Percentiles rank a stretch among this genome's conserved stretches.
phyloP scores from a whole-genome alignment of 768 basidiomycete genomes.

The Scleroderma citrinum region DNA sequence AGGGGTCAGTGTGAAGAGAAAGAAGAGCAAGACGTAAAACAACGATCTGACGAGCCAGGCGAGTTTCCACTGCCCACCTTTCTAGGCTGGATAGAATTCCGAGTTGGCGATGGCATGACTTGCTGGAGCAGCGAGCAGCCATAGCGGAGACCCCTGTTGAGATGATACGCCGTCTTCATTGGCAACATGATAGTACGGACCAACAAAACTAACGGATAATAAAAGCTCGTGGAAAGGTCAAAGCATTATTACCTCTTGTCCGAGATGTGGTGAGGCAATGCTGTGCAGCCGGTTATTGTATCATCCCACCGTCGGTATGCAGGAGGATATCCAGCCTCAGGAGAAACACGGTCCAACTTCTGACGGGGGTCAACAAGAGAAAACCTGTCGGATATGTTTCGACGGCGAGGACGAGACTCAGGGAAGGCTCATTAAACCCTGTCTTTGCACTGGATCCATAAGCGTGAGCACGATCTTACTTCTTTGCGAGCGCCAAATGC shows the following conservation, averaged over 20 bases:
- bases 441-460: conserved; percentile 67
- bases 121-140: background rate
- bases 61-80: no score
- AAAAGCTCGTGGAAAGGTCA: no score
- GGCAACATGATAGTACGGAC: no score
- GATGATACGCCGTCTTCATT: no score
- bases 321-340: conserved; percentile 9
- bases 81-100: no score
- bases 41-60: background rate
- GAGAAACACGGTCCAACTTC: conserved; percentile 5
- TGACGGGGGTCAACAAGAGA: conserved; percentile 36
- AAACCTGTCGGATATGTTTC: conserved; percentile 82
- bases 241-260: no score
- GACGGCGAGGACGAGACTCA: conserved; percentile 56
- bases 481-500: conserved; percentile 7
- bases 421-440: conserved; percentile 76
- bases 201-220: no score
- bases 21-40: background rate
- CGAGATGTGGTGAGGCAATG: no score
- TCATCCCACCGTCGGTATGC: background rate
- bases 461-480: conserved; percentile 36
- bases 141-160: no score
- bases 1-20: background rate
- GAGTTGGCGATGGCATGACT: no score
- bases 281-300: background rate